Percentiles rank a stretch among this genome's conserved stretches.
Evolutionary conservation across 805 yeast genomes (phyloP).

Genomic region (Candida glaebosa): DNA sequence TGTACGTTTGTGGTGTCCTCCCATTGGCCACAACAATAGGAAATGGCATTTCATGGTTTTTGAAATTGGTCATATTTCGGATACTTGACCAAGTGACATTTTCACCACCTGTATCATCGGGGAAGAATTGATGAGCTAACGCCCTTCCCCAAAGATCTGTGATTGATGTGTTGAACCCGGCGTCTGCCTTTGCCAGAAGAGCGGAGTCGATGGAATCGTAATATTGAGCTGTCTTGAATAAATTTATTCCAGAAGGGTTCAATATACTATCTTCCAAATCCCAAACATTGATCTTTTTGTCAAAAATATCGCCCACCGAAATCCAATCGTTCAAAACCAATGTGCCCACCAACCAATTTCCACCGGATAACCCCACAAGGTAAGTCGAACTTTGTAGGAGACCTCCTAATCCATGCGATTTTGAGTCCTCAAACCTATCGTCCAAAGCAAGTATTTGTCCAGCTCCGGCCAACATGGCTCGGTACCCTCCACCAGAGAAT

Average conservation of each 20-base stretch:
- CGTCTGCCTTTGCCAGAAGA: constrained; percentile 28
- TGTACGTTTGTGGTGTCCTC: constrained; percentile 30
- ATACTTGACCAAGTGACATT: constrained; percentile 29
- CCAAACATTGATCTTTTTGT: constrained; percentile 28
- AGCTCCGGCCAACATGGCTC: constrained; percentile 86
- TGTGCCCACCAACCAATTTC: constrained; percentile 64
- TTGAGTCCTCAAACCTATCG: constrained; percentile 55
- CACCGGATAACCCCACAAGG: constrained; percentile 67
- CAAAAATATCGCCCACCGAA: constrained; percentile 39
- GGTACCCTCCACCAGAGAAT: constrained; percentile 74
- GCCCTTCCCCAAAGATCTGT: constrained; percentile 46
- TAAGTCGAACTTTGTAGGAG: constrained; percentile 70
- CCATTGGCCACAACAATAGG: constrained; percentile 39
- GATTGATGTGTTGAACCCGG: constrained; percentile 34
- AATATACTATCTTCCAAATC: constrained; percentile 62
- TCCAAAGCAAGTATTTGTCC: constrained; percentile 81
- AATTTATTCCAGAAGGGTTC: constrained; percentile 58
- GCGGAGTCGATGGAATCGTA: constrained; percentile 28
- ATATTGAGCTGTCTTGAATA: constrained; percentile 59
- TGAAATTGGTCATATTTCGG: constrained; percentile 21
- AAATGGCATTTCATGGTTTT: constrained; percentile 33
- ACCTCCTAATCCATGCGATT: constrained; percentile 67
- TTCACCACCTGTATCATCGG: constrained; percentile 25
- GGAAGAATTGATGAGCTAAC: constrained; percentile 36
- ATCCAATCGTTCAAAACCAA: constrained; percentile 59